Percentiles rank a stretch among this genome's conserved stretches.
These are phyloP conservation scores for Cynanchum wilfordii DNA, from an alignment of 257 asterid genomes.

Conservation along the genomic window DNA sequence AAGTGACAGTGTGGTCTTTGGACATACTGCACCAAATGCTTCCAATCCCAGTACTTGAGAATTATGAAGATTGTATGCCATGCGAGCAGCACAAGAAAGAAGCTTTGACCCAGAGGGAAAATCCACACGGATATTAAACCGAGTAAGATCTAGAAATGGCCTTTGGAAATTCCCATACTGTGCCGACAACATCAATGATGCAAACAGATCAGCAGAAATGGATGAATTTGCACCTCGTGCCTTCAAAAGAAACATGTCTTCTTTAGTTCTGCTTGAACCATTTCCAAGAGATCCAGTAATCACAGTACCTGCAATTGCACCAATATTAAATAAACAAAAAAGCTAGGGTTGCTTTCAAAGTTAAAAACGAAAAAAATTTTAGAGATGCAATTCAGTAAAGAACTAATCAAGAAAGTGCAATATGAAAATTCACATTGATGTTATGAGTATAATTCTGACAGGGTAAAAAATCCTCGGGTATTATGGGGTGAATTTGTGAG, in stretches of 20 bases:
- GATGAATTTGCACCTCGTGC: constrained; percentile 44
- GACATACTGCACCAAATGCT: constrained; percentile 51
- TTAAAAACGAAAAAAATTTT: not conserved
- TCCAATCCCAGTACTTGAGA: constrained; percentile 43
- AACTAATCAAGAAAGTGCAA: not conserved
- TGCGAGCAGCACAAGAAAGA: constrained; percentile 40
- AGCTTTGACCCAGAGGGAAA: constrained; percentile 62
- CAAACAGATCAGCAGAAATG: constrained; percentile 57
- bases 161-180: constrained; percentile 76
- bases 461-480: not conserved
- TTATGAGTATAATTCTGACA: not conserved
- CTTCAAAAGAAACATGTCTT: constrained; percentile 17
- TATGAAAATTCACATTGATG: not conserved
- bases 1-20: constrained; percentile 55
- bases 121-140: constrained; percentile 50
- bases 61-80: constrained; percentile 49
- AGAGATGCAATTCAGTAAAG: not conserved
- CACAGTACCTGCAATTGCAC: constrained; percentile 46
- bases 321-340: constrained; percentile 3
- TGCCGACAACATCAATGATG: constrained; percentile 50
- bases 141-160: constrained; percentile 56
- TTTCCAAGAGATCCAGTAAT: constrained; percentile 52
- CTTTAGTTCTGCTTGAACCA: constrained; percentile 34
- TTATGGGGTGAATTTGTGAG: not conserved
- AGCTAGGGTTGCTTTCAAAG: not conserved